A percentile compares a stretch with the other conserved stretches of the same genome.
phyloP scores from a whole-genome alignment of 176 grass and related monocot species.

The Phragmites australis region DNA sequence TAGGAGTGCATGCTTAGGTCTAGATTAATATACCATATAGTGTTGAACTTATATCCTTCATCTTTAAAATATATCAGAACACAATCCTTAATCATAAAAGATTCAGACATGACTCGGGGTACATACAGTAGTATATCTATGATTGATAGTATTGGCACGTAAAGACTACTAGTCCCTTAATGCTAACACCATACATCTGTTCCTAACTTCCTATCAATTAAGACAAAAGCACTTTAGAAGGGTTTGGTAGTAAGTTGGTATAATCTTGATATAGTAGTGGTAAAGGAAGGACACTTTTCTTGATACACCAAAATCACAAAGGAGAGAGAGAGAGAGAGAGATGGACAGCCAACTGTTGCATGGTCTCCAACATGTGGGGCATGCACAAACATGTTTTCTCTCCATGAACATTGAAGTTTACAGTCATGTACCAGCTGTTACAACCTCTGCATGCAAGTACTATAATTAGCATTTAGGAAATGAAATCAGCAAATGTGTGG shows the following conservation, averaged over 20 bases:
- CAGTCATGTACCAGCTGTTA: not conserved
- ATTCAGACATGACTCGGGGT: not conserved
- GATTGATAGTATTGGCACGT: conserved; percentile 21
- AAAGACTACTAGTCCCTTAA: conserved; percentile 29
- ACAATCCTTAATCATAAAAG: not conserved
- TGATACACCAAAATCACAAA: conserved; percentile 34
- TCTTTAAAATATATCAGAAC: not conserved
- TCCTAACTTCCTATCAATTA: no score
- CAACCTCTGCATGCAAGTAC: not conserved
- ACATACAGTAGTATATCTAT: conserved; percentile 18
- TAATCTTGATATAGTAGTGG: conserved; percentile 44
- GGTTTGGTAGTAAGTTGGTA: conserved; percentile 52
- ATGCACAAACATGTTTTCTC: conserved; percentile 6
- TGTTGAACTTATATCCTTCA: no score
- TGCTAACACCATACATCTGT: conserved; percentile 39
- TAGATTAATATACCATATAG: not conserved
- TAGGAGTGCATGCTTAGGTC: not conserved
- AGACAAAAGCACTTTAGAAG: conserved; percentile 47
- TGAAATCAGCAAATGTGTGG: not conserved
- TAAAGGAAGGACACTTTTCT: conserved; percentile 44
- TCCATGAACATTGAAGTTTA: not conserved
- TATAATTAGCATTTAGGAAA: not conserved
- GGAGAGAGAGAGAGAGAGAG: not conserved
- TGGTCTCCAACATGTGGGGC: conserved; percentile 41
- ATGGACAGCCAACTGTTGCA: not conserved